Evolutionary conservation across 75 land plant genomes (phyloP), one percentile per base, ranked within the genome.

Genomic region (Adiantum capillusveneris): DNA sequence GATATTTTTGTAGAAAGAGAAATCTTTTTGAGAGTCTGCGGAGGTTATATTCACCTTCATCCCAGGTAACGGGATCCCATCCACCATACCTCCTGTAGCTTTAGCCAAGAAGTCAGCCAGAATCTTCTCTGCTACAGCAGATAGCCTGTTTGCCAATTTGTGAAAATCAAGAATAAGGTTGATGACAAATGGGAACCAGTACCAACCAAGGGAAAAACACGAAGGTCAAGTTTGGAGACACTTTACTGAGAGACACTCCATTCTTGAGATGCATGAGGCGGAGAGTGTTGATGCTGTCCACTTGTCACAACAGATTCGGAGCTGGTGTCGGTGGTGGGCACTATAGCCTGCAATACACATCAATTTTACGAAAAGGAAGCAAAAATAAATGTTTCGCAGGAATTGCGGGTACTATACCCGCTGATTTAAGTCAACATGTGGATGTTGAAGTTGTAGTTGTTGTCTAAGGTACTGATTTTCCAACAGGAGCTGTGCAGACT

Each of bases 21-120:
- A n/a, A n/a, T n/a, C n/a, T n/a, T n/a, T n/a, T n/a, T n/a, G n/a
- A n/a, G n/a, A n/a, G n/a, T n/a, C n/a, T n/a, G n/a, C n/a, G n/a
- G n/a, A n/a, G n/a, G n/a, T n/a, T n/a, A 34, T 5, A 34, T 5
- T 34, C 37, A 89, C 95, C 95, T 89, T 89, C 95, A 89, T 87
- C 85, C 88, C 93, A 66, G 97, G 97, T 88, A 91, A 84, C 80
- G 89, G 97, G 71, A 91, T 87, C 93, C 97, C 89, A 75, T 82
- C 88, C 46, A 84, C 88, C 75, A 85, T 88, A 70, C 95, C 87
- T 66, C 86, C 85, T 77, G 85, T 84, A 63, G 92, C 84, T 86
- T 90, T 91, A 29, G 87, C 80, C 50, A 91, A 80, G 75, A 91
- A 87, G 81, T 87, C 86, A 41, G 88, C 73, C 78, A 87, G 70